Evolutionary conservation across 768 basidiomycete genomes (phyloP).

Genomic region (Tricholoma sp.): DNA sequence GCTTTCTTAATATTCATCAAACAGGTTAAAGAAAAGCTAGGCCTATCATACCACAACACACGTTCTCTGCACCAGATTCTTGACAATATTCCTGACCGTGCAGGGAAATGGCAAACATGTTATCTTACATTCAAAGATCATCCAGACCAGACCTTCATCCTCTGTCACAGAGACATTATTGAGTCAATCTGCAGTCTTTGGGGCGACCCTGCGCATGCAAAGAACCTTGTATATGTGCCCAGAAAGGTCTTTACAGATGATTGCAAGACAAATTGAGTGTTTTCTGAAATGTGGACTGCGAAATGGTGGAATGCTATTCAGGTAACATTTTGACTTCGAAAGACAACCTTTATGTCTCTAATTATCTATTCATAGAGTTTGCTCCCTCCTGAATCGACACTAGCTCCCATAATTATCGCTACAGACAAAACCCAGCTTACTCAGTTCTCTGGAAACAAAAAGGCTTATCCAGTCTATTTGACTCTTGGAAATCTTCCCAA

Average conservation of each 20-base stretch:
- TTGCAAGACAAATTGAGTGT: conserved; percentile 19
- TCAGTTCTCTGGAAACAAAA: conserved; percentile 30
- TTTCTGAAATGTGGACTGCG: conserved; percentile 40
- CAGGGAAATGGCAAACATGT: conserved; percentile 1
- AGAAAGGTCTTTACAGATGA: conserved; percentile 32
- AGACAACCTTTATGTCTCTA: background rate
- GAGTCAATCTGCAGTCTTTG: conserved; percentile 30
- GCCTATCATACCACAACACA: conserved; percentile 21
- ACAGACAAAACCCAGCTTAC: conserved; percentile 44
- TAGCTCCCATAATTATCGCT: conserved; percentile 39
- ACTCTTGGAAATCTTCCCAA: conserved; percentile 44
- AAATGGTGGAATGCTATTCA: conserved; percentile 50
- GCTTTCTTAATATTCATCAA: background rate
- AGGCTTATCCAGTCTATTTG: conserved; percentile 43
- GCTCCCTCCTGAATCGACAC: conserved; percentile 20
- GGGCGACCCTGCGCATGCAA: conserved; percentile 27
- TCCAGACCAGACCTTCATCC: conserved; percentile 15
- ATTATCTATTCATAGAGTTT: conserved; percentile 2
- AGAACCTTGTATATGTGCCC: conserved; percentile 27
- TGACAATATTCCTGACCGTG: conserved; percentile 19
- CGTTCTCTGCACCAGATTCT: conserved; percentile 23
- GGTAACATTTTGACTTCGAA: conserved; percentile 22
- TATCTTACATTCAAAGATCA: conserved; percentile 19
- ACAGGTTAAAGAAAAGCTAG: conserved; percentile 20
- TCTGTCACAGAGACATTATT: conserved; percentile 24